Evolutionary conservation across 2,329 filamentous ascomycete genomes (phyloP).

Genomic region (Ceratocystis harringtonii): DNA sequence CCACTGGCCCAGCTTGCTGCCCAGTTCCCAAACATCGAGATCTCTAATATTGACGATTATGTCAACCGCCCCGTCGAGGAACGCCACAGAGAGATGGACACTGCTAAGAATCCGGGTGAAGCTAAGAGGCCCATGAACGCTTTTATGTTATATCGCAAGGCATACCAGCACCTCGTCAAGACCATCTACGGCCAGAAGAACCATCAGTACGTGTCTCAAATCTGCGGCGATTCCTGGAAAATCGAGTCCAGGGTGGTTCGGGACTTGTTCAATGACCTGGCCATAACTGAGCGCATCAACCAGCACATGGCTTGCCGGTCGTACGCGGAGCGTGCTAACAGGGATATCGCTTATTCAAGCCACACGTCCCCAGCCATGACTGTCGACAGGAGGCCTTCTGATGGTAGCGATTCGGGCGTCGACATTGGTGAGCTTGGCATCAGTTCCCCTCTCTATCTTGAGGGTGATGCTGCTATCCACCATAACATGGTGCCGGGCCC

Average conservation of each 20-base stretch:
- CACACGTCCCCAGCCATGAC: conserved; percentile 74
- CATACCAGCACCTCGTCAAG: conserved; percentile 78
- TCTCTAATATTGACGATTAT: conserved; percentile 67
- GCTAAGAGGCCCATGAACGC: conserved; percentile 91
- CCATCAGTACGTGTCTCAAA: conserved; percentile 78
- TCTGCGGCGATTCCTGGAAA: conserved; percentile 75
- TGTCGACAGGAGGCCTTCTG: conserved; percentile 24
- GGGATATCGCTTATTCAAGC: conserved; percentile 43
- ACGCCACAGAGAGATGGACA: conserved; percentile 52
- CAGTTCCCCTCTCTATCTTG: too few species aligned
- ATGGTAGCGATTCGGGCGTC: conserved; percentile 26
- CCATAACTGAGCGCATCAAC: conserved; percentile 67
- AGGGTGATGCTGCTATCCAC: too few species aligned
- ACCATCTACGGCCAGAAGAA: conserved; percentile 71
- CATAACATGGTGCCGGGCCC: too few species aligned
- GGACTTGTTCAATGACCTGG: conserved; percentile 62
- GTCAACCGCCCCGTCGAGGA: conserved; percentile 56
- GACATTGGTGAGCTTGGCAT: too few species aligned
- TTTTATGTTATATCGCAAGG: conserved; percentile 94
- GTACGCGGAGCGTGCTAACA: too few species aligned
- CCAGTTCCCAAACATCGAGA: conserved; percentile 42
- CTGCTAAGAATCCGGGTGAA: conserved; percentile 54
- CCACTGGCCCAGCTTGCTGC: conserved; percentile 59
- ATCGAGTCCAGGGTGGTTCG: conserved; percentile 58
- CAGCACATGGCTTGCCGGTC: conserved; percentile 49